These are phyloP conservation scores for Laburnicola sp. DNA, from an alignment of 2,329 filamentous ascomycete species.

Conservation along the genomic window DNA sequence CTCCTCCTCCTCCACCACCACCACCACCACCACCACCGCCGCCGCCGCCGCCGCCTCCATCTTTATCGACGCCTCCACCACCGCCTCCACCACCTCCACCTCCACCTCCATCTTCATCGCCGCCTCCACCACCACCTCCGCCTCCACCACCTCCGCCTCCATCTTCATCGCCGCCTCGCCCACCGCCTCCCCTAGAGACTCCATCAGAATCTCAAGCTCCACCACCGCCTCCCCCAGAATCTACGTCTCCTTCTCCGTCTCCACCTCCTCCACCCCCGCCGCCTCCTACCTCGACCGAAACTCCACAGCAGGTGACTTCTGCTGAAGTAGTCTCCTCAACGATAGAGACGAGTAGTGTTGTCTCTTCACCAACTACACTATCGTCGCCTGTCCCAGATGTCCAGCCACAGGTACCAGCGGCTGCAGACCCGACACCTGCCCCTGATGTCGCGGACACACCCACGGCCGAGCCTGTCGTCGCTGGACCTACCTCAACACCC, in stretches of 20 bases:
- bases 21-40: slow-evolving; percentile 9
- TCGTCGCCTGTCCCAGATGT: slow-evolving; percentile 26
- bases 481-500: slow-evolving; percentile 12
- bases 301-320: slow-evolving; percentile 22
- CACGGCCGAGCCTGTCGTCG: slow-evolving; percentile 7
- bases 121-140: slow-evolving; percentile 23
- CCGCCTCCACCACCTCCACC: slow-evolving; percentile 6
- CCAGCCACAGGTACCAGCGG: slow-evolving; percentile 21
- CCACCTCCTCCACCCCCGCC: slow-evolving; percentile 19
- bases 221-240: slow-evolving; percentile 14
- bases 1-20: slow-evolving; percentile 18
- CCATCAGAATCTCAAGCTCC: slow-evolving; percentile 5
- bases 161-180: neutral
- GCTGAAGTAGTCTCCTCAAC: slow-evolving; percentile 33
- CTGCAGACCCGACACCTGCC: slow-evolving; percentile 10
- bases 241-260: slow-evolving; percentile 14
- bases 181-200: no score
- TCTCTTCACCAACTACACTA: slow-evolving; percentile 30
- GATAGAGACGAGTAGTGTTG: slow-evolving; percentile 40
- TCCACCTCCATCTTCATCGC: slow-evolving; percentile 18
- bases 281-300: slow-evolving; percentile 19
- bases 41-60: slow-evolving; percentile 6
- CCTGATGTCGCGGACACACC: slow-evolving; percentile 10
- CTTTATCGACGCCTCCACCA: slow-evolving; percentile 10
- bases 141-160: slow-evolving; percentile 20